A percentile compares a stretch with the other conserved stretches of the same genome.
Evolutionary conservation across 2,329 filamentous ascomycete species (phyloP).

Genomic region (Fusarium equiseti): DNA sequence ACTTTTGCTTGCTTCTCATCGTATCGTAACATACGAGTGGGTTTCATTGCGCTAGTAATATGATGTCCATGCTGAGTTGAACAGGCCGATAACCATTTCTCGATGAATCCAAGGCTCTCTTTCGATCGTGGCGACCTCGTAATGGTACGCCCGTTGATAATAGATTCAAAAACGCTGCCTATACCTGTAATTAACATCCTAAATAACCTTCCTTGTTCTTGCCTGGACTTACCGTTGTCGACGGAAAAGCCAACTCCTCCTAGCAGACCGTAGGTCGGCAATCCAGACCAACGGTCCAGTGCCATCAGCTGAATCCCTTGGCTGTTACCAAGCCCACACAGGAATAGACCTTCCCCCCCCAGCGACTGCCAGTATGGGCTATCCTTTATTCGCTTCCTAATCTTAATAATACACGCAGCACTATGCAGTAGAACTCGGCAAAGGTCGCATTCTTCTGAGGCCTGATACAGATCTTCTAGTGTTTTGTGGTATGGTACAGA

Average conservation of each 20-base stretch:
- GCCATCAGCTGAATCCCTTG: not conserved
- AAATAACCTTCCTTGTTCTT: fast-evolving
- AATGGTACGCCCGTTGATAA: fast-evolving
- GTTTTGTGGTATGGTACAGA: not conserved
- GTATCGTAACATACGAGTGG: not conserved
- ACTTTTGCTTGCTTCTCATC: fast-evolving
- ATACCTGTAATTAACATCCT: fast-evolving
- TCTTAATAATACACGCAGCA: not conserved
- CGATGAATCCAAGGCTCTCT: not conserved
- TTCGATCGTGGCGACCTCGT: fast-evolving
- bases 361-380: fast-evolving
- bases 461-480: fast-evolving
- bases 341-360: not conserved
- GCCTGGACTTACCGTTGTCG: not conserved
- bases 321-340: fast-evolving
- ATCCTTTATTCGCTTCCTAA: fast-evolving
- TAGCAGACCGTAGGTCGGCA: fast-evolving
- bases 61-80: not conserved
- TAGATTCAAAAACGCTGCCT: fast-evolving
- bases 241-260: not conserved
- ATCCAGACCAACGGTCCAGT: no score
- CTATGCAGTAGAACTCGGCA: not conserved
- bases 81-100: not conserved
- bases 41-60: fast-evolving
- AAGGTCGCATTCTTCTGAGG: not conserved